Percentiles rank a stretch among this genome's conserved stretches.
Conservation (phyloP, 495 filamentous ascomycete species). For the Cercophora sp. region DNA sequence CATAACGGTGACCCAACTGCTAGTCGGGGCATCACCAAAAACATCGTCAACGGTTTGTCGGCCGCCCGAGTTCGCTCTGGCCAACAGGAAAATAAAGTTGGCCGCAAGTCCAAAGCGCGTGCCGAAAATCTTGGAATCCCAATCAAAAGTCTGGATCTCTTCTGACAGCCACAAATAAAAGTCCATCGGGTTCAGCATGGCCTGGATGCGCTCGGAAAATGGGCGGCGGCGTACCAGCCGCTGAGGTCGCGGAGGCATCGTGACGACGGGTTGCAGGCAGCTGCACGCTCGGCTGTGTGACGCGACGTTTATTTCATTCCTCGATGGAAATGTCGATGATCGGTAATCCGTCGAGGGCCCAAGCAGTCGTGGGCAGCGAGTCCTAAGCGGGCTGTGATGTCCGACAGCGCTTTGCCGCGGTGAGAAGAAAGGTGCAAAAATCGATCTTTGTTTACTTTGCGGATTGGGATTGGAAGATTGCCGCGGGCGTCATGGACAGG, state of each 20-base stretch:
- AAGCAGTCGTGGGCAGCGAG: background rate
- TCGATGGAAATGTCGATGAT: too few species aligned
- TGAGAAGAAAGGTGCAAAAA: background rate
- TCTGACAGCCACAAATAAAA: slow-evolving; percentile 85
- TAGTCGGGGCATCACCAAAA: slow-evolving; percentile 64
- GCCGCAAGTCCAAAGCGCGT: slow-evolving; percentile 66
- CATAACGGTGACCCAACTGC: slow-evolving; percentile 69
- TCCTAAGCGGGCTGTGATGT: background rate
- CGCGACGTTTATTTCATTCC: background rate
- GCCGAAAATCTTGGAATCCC: slow-evolving; percentile 78
- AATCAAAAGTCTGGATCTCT: slow-evolving; percentile 80
- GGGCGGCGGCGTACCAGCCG: slow-evolving; percentile 76
- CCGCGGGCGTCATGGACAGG: background rate
- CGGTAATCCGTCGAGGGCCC: too few species aligned
- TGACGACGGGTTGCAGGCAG: background rate
- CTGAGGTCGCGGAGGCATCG: slow-evolving; percentile 32
- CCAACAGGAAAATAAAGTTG: slow-evolving; percentile 78
- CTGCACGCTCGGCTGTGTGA: background rate
- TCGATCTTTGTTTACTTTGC: slow-evolving; percentile 10
- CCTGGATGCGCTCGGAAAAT: slow-evolving; percentile 68
- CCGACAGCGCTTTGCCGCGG: background rate
- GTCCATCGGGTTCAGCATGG: slow-evolving; percentile 81
- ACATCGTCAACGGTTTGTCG: slow-evolving; percentile 65
- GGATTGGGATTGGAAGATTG: background rate
- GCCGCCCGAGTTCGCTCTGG: slow-evolving; percentile 66